These are phyloP conservation scores for Aspergillus fumigatiaffinis DNA, from an alignment of 2,329 filamentous ascomycete genomes.

Conservation along the genomic window DNA sequence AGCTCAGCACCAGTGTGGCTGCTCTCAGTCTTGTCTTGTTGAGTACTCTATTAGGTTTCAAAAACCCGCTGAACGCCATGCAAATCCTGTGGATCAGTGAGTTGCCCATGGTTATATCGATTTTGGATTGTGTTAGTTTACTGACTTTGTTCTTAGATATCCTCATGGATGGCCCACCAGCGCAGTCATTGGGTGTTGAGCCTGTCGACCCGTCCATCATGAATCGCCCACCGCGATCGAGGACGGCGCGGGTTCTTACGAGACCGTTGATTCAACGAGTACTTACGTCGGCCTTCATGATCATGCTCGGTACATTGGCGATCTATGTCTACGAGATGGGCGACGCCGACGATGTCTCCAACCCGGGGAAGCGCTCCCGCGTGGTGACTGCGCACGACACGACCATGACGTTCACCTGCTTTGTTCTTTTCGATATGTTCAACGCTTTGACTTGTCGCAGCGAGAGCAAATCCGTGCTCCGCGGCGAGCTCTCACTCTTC, in stretches of 20 bases:
- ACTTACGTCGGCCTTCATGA: constrained; percentile 78
- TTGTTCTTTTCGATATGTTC: constrained; percentile 99
- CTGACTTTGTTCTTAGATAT: constrained; percentile 64
- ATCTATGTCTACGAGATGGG: constrained; percentile 92
- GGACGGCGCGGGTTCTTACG: constrained; percentile 88
- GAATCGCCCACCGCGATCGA: constrained; percentile 79
- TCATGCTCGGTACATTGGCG: constrained; percentile 86
- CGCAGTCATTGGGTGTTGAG: constrained; percentile 94
- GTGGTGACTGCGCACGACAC: constrained; percentile 88
- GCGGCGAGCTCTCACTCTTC: constrained; percentile 78
- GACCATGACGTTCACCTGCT: constrained; percentile 98
- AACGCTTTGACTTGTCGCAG: constrained; percentile 92
- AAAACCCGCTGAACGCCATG: constrained; percentile 96
- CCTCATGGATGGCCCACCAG: constrained; percentile 97
- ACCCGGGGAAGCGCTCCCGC: constrained; percentile 43
- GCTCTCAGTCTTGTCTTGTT: constrained; percentile 86
- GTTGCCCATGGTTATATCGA: constrained; percentile 35
- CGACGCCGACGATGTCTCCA: constrained; percentile 53
- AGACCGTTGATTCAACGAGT: constrained; percentile 76
- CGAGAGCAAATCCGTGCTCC: constrained; percentile 81
- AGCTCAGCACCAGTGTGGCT: constrained; percentile 93
- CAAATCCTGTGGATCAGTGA: constrained; percentile 99
- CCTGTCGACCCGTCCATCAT: constrained; percentile 92
- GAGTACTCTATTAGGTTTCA: constrained; percentile 88
- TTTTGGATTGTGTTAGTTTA: not conserved